Evolutionary conservation across 2,329 filamentous ascomycete genomes (phyloP).

Genomic region (Chaetothyriales sp.): DNA sequence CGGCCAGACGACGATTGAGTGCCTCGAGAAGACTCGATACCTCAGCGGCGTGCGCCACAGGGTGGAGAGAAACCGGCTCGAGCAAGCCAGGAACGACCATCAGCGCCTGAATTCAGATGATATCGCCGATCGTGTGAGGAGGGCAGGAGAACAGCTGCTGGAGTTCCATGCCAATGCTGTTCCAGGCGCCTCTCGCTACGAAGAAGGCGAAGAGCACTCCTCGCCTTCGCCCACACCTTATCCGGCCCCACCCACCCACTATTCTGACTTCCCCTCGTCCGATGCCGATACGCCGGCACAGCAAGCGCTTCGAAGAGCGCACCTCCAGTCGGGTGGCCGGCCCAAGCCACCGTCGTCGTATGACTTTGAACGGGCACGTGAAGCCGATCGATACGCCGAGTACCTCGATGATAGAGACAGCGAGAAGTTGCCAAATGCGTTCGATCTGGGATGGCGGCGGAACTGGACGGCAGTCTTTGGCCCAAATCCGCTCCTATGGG

Average conservation of each 20-base stretch:
- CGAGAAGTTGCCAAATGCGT: constrained; percentile 77
- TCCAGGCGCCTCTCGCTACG: constrained; percentile 62
- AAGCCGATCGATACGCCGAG: constrained; percentile 53
- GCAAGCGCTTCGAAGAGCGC: constrained; percentile 34
- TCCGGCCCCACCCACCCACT: constrained; percentile 2
- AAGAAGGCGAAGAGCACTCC: constrained; percentile 57
- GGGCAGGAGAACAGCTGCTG: constrained; percentile 56
- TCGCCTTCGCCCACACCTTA: constrained; percentile 20
- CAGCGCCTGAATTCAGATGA: constrained; percentile 23
- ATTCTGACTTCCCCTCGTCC: constrained; percentile 2
- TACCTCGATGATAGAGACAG: constrained; percentile 87
- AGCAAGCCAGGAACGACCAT: constrained; percentile 35
- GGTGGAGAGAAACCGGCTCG: constrained; percentile 48
- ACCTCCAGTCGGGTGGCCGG: constrained; percentile 1
- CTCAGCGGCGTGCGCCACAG: constrained; percentile 61
- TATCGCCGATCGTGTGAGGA: constrained; percentile 33
- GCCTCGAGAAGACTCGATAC: constrained; percentile 88
- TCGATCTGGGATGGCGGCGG: constrained; percentile 68
- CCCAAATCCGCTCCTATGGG: constrained; percentile 55
- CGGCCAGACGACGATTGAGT: constrained; percentile 90
- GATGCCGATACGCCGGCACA: constrained; percentile 20
- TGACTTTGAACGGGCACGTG: constrained; percentile 44
- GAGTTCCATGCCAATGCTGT: constrained; percentile 71
- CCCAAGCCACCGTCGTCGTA: constrained; percentile 17
- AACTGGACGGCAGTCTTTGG: constrained; percentile 79